Evolutionary conservation across 768 basidiomycete species (phyloP).

Genomic region (Panus rudis): DNA sequence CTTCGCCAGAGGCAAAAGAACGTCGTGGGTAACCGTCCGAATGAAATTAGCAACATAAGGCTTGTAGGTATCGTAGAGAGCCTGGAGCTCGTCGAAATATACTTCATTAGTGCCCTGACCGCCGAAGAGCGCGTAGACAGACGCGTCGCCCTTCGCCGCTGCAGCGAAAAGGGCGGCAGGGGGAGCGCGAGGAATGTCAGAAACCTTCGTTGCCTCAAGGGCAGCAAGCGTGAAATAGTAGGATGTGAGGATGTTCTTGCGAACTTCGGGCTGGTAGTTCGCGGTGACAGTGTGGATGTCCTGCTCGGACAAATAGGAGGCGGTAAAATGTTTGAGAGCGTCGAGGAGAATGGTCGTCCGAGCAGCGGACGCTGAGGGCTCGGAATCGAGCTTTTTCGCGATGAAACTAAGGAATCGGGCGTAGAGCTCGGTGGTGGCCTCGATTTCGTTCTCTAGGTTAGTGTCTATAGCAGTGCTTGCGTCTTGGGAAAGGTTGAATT

Average conservation of each 20-base stretch:
- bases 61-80: slow-evolving; percentile 84
- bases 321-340: slow-evolving; percentile 71
- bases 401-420: slow-evolving; percentile 80
- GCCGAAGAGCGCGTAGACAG: slow-evolving; percentile 89
- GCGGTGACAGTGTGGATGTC: slow-evolving; percentile 83
- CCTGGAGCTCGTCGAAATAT: slow-evolving; percentile 94
- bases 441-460: slow-evolving; percentile 44
- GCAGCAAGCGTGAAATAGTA: slow-evolving; percentile 74
- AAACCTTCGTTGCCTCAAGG: slow-evolving; percentile 50
- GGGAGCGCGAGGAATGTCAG: slow-evolving; percentile 51
- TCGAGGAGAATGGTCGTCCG: slow-evolving; percentile 65
- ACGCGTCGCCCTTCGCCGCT: slow-evolving; percentile 54
- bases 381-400: slow-evolving; percentile 53
- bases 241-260: slow-evolving; percentile 67
- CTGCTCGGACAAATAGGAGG: slow-evolving; percentile 58
- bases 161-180: slow-evolving; percentile 65
- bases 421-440: slow-evolving; percentile 70
- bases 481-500: slow-evolving; percentile 59
- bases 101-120: slow-evolving; percentile 98
- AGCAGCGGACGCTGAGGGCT: slow-evolving; percentile 43
- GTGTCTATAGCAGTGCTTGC: not conserved
- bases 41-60: slow-evolving; percentile 79
- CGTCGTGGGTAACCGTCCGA: slow-evolving; percentile 48
- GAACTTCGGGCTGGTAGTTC: slow-evolving; percentile 64
- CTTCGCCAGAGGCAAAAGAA: slow-evolving; percentile 66